Conservation (phyloP, 306 rosid species). For the Dryas alaskensis region DNA sequence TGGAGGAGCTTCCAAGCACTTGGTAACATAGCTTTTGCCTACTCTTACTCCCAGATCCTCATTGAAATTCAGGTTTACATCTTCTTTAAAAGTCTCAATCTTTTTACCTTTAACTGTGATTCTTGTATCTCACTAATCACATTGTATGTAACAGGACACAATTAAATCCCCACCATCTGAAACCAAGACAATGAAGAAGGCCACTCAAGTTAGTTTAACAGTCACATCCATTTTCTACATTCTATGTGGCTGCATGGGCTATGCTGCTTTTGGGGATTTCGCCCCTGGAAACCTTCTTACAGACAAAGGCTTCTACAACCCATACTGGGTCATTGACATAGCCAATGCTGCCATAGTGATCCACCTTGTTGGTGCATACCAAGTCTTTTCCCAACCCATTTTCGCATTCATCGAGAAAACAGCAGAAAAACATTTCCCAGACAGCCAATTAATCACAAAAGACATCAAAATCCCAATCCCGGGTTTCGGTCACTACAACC, state of each 20-base stretch:
- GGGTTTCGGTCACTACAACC: slow-evolving; percentile 28
- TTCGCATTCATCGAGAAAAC: slow-evolving; percentile 48
- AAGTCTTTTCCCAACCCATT: slow-evolving; percentile 63
- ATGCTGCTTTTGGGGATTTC: slow-evolving; percentile 63
- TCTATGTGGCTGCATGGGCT: slow-evolving; percentile 68
- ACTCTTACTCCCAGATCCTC: slow-evolving; percentile 76
- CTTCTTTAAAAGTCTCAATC: neutral
- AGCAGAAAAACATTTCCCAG: slow-evolving; percentile 28
- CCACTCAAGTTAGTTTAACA: slow-evolving; percentile 37
- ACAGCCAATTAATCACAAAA: slow-evolving; percentile 42
- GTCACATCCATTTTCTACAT: slow-evolving; percentile 67
- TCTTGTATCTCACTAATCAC: neutral
- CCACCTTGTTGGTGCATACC: slow-evolving; percentile 79
- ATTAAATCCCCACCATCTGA: slow-evolving; percentile 60
- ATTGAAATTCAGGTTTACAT: slow-evolving; percentile 77
- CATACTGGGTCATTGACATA: slow-evolving; percentile 66
- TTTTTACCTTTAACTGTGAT: neutral
- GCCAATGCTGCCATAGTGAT: slow-evolving; percentile 71
- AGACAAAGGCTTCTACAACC: slow-evolving; percentile 55
- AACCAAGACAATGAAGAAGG: slow-evolving; percentile 61
- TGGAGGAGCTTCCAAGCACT: slow-evolving; percentile 85
- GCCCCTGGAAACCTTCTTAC: slow-evolving; percentile 69
- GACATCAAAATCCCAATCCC: slow-evolving; percentile 39
- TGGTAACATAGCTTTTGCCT: slow-evolving; percentile 87
- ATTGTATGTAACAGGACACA: slow-evolving; percentile 50